phyloP scores from a whole-genome alignment of 345 rosid species.

The Populus euphratica region DNA sequence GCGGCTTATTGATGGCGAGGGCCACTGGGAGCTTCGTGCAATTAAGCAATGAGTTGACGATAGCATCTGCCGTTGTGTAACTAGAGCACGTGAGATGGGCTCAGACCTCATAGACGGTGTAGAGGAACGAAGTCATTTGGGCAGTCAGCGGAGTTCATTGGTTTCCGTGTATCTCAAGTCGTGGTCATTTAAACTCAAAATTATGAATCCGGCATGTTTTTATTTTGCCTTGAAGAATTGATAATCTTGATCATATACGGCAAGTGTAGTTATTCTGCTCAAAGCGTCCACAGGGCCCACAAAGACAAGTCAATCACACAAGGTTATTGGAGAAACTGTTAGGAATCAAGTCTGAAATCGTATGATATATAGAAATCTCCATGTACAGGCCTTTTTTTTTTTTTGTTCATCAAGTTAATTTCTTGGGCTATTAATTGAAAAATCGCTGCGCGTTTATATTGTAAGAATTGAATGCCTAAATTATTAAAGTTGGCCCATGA shows the following conservation, averaged over 20 bases:
- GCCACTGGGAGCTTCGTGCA: slow-evolving; percentile 85
- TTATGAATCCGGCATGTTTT: not conserved
- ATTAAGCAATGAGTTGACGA: slow-evolving; percentile 45
- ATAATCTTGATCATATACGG: not conserved
- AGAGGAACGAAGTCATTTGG: not conserved
- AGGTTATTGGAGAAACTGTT: slow-evolving; percentile 4
- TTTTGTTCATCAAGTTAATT: not conserved
- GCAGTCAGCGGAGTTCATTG: not conserved
- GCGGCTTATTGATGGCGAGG: slow-evolving; percentile 91
- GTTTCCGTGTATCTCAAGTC: not conserved
- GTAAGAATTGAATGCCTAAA: slow-evolving; percentile 19
- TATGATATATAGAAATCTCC: slow-evolving; percentile 10
- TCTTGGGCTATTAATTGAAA: not conserved
- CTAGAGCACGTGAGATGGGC: not conserved
- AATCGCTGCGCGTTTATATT: slow-evolving; percentile 10
- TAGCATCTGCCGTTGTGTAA: not conserved
- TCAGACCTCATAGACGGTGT: not conserved
- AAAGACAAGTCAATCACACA: not conserved
- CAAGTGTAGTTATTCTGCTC: not conserved
- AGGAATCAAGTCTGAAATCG: not conserved
- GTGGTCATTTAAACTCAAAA: not conserved
- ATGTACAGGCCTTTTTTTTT: slow-evolving; percentile 15
- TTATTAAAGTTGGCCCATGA: slow-evolving; percentile 13
- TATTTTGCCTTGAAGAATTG: not conserved
- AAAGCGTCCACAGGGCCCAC: not conserved